Evolutionary conservation across 495 filamentous ascomycete genomes (phyloP), one percentile per base, ranked within the genome.

Genomic region (Opeltia flavorubescens): DNA sequence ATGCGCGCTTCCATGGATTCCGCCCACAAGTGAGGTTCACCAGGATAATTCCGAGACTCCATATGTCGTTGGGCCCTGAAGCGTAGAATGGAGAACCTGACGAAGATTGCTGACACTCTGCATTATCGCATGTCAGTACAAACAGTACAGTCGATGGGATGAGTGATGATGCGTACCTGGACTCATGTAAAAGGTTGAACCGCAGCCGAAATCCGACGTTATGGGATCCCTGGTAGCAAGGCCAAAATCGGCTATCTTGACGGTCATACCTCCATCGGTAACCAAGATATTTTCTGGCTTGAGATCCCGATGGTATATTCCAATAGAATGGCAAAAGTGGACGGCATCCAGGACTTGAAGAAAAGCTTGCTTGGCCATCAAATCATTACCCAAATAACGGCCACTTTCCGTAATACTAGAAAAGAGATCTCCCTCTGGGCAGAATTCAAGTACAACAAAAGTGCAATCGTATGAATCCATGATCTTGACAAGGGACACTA

Each of bases 231-330:
- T 76, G 20, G 86, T 96, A 35, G 91, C 91, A 31, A 96, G 75
- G 58, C 93, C 91, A 71, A 99, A 99, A 62, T 96, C 91, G 51
- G 93, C 91, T 44, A 99, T 75, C 66, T 96, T 94, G 55, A 94
- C 86, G 21, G 85, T 89, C 65, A 80, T 75, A 47, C 89, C 89
- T 48, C 76, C 70, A 66, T 94, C 80, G 50, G 84, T 83, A 47
- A 96, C 91, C 57, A 99, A 69, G 46, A 99, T 85, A 66, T 99
- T 96, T 70, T 99, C 91, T 28, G 91, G 91, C 72, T 99, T 99
- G 42, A 99, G 69, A 63, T 99, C 91, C 64, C 91, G 76, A 64
- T 96, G 91, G 71, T 94, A 99, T 55, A 99, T 95, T 50, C 89
- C 88, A 50, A 86, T 62, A 53, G 75, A 76, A 66, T 99, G 91